These are phyloP conservation scores for Claviceps maximensis DNA, from an alignment of 2,329 filamentous ascomycete species.

Conservation along the genomic window DNA sequence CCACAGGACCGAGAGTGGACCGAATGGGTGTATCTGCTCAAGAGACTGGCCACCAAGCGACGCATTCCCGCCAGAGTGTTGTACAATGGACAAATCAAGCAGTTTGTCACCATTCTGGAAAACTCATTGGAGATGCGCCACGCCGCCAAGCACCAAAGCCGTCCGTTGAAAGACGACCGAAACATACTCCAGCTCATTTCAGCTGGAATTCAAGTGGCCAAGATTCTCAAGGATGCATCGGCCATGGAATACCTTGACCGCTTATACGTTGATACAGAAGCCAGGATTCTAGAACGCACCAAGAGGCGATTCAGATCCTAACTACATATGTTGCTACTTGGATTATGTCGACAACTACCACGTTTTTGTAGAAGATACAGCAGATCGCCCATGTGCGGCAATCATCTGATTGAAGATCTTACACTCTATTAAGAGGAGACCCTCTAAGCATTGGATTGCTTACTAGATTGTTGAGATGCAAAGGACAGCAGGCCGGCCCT, in stretches of 20 bases:
- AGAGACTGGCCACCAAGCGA: constrained; percentile 73
- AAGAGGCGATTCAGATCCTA: constrained; percentile 21
- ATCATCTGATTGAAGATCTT: neutral
- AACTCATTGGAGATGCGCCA: constrained; percentile 83
- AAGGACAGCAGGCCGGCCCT: neutral
- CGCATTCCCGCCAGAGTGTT: constrained; percentile 72
- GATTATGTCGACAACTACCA: constrained; percentile 5
- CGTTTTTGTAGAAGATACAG: constrained; percentile 7
- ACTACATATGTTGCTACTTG: constrained; percentile 4
- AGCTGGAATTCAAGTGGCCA: constrained; percentile 75
- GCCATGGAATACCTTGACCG: constrained; percentile 74
- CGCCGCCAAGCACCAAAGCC: constrained; percentile 68
- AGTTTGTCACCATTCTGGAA: constrained; percentile 76
- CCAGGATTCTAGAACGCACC: constrained; percentile 58
- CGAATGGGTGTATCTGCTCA: constrained; percentile 81
- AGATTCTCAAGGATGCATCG: constrained; percentile 70
- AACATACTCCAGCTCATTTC: constrained; percentile 82
- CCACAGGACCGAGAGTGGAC: constrained; percentile 78
- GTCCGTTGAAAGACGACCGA: constrained; percentile 75
- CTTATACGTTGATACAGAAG: constrained; percentile 72
- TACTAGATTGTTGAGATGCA: neutral
- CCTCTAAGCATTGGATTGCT: neutral
- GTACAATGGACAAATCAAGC: constrained; percentile 84
- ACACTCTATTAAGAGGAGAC: neutral
- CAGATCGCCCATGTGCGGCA: neutral